These are phyloP conservation scores for Talaromyces sp. DNA, from an alignment of 2,329 filamentous ascomycete species.

Conservation along the genomic window DNA sequence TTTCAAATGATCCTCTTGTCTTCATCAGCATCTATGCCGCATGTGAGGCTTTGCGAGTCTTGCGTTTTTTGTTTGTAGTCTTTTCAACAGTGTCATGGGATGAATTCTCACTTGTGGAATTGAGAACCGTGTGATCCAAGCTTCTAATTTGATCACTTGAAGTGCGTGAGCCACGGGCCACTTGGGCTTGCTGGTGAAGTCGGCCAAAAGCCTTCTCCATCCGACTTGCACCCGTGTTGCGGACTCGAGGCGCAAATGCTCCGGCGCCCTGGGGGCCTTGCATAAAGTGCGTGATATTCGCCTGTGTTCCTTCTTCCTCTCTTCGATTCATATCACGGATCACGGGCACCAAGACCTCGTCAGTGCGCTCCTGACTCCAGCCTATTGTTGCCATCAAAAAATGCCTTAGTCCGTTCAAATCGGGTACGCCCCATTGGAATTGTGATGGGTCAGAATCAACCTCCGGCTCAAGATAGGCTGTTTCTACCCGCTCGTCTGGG, in stretches of 20 bases:
- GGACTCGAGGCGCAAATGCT: slow-evolving; percentile 71
- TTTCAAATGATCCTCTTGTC: too few relatives aligned
- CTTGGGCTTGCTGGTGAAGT: slow-evolving; percentile 60
- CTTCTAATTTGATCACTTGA: neutral
- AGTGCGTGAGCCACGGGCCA: slow-evolving; percentile 9
- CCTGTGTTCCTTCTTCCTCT: slow-evolving; percentile 87
- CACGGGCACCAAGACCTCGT: slow-evolving; percentile 93
- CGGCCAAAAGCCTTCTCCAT: slow-evolving; percentile 74
- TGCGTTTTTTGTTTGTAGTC: slow-evolving; percentile 29
- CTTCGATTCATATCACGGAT: slow-evolving; percentile 93
- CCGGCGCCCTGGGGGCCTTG: slow-evolving; percentile 63
- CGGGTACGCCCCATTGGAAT: slow-evolving; percentile 96
- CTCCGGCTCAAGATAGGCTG: slow-evolving; percentile 83
- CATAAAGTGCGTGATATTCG: slow-evolving; percentile 94
- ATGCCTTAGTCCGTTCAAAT: slow-evolving; percentile 78
- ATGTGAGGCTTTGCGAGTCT: slow-evolving; percentile 15
- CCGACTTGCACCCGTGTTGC: slow-evolving; percentile 65
- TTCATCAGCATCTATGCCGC: too few relatives aligned
- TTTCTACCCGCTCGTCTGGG: slow-evolving; percentile 74
- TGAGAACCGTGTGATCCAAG: too few relatives aligned
- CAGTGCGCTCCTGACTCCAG: slow-evolving; percentile 87
- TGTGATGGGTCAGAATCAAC: slow-evolving; percentile 76
- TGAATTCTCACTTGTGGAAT: too few relatives aligned
- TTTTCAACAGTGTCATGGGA: too few relatives aligned
- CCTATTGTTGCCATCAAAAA: slow-evolving; percentile 93